Percentiles rank a stretch among this genome's conserved stretches.
These are phyloP conservation scores for Schizosaccharomyces lindneri DNA, from an alignment of 805 yeast species.

Conservation along the genomic window DNA sequence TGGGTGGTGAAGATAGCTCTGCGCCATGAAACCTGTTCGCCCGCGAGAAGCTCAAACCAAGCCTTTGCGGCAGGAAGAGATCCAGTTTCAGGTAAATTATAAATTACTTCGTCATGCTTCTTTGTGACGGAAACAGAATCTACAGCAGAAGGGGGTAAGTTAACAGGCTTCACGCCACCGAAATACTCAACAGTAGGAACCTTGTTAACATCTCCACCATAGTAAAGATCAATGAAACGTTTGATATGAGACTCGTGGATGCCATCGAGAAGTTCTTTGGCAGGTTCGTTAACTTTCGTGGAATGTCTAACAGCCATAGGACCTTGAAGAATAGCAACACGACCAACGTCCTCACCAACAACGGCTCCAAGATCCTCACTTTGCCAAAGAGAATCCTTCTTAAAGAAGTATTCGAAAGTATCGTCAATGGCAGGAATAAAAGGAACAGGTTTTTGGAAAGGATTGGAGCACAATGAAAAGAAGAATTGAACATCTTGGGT, in stretches of 20 bases:
- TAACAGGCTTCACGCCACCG: slow-evolving; percentile 24
- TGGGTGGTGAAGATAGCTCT: slow-evolving; percentile 63
- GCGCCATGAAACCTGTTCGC: slow-evolving; percentile 61
- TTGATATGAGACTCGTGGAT: slow-evolving; percentile 78
- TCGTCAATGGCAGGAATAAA: slow-evolving; percentile 88
- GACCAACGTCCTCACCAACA: slow-evolving; percentile 82
- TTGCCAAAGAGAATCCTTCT: slow-evolving; percentile 98
- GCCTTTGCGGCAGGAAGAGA: slow-evolving; percentile 18
- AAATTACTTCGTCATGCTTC: slow-evolving; percentile 13
- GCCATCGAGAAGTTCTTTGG: slow-evolving; percentile 64
- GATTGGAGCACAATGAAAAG: slow-evolving; percentile 57
- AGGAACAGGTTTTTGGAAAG: slow-evolving; percentile 89
- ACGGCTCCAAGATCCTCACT: slow-evolving; percentile 92
- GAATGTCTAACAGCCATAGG: slow-evolving; percentile 95
- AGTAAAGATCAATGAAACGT: slow-evolving; percentile 33
- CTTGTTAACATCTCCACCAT: slow-evolving; percentile 39
- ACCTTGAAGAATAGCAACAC: slow-evolving; percentile 97
- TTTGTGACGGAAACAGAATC: slow-evolving; percentile 4
- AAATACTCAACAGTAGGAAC: slow-evolving; percentile 82
- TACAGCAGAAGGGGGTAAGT: not conserved
- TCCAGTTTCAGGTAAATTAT: slow-evolving; percentile 17
- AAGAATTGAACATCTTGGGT: slow-evolving; percentile 92
- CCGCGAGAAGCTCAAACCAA: slow-evolving; percentile 72
- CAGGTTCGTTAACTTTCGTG: slow-evolving; percentile 71
- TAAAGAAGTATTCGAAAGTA: slow-evolving; percentile 84